Percentiles rank a stretch among this genome's conserved stretches.
Conservation (phyloP, 1,139 yeast species). For the Scheffersomyces quercinus region DNA sequence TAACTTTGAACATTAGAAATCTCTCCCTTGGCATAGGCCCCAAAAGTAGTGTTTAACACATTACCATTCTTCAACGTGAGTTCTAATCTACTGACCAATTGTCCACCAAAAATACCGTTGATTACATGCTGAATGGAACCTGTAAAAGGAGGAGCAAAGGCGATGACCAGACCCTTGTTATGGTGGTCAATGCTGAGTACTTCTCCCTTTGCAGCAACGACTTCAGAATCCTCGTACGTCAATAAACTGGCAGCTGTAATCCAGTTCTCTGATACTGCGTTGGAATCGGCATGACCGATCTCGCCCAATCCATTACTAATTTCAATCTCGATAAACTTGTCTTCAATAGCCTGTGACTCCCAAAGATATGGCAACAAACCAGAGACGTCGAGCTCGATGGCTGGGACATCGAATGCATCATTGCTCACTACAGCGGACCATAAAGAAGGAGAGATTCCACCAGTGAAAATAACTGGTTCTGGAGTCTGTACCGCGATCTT, state of each 20-base stretch:
- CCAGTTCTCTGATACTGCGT: slow-evolving; percentile 12
- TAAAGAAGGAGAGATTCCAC: slow-evolving; percentile 74
- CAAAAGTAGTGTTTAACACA: slow-evolving; percentile 25
- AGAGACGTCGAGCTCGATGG: slow-evolving; percentile 66
- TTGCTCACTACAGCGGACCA: slow-evolving; percentile 80
- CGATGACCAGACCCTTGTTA: slow-evolving; percentile 19
- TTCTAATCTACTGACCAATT: slow-evolving; percentile 29
- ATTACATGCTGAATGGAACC: slow-evolving; percentile 39
- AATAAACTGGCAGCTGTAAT: slow-evolving; percentile 24
- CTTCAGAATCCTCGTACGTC: slow-evolving; percentile 54
- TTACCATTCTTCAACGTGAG: slow-evolving; percentile 38
- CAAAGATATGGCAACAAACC: slow-evolving; percentile 66
- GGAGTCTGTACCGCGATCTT: slow-evolving; percentile 55
- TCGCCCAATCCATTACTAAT: slow-evolving; percentile 61
- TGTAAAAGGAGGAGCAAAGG: slow-evolving; percentile 32
- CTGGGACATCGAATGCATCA: slow-evolving; percentile 70
- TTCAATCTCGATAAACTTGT: slow-evolving; percentile 41
- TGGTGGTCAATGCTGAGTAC: slow-evolving; percentile 24
- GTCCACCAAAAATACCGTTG: slow-evolving; percentile 29
- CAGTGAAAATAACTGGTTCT: slow-evolving; percentile 65
- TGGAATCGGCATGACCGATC: slow-evolving; percentile 18
- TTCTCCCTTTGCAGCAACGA: slow-evolving; percentile 42
- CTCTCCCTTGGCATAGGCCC: slow-evolving; percentile 26
- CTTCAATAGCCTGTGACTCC: slow-evolving; percentile 30
- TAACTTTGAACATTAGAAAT: slow-evolving; percentile 37